A percentile compares a stretch with the other conserved stretches of the same genome.
phyloP scores from a whole-genome alignment of 2,329 filamentous ascomycete genomes.

The Ambrosiella xylebori region DNA sequence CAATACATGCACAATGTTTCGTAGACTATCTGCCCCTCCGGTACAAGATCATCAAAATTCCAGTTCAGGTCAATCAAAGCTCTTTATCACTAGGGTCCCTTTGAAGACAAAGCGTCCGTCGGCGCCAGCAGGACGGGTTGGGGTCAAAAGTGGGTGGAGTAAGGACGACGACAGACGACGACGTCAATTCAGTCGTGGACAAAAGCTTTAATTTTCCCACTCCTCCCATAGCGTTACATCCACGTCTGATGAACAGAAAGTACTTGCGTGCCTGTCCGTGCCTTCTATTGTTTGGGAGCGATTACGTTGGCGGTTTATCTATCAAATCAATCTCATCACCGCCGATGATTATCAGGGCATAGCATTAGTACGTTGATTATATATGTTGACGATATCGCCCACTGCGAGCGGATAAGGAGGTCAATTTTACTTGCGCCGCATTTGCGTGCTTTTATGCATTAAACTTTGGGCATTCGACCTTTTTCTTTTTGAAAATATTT shows the following conservation, averaged over 20 bases:
- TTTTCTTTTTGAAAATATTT: no score
- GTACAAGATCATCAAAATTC: no score
- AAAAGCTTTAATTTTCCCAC: neutral
- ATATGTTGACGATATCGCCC: neutral
- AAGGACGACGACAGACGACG: neutral
- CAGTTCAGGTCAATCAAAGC: no score
- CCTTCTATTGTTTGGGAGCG: neutral
- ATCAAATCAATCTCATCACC: neutral
- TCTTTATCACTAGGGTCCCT: neutral
- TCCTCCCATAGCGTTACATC: neutral
- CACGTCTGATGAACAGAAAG: neutral
- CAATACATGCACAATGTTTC: no score
- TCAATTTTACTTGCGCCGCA: no score
- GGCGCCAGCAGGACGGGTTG: neutral
- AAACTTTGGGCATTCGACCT: no score
- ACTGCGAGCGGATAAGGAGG: neutral
- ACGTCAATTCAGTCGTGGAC: neutral
- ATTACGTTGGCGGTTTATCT: neutral
- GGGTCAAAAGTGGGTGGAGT: neutral
- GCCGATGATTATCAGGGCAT: neutral
- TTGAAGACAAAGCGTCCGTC: neutral
- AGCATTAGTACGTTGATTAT: neutral
- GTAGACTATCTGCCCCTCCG: no score
- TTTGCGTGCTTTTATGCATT: no score
- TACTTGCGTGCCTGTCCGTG: neutral